Evolutionary conservation across 2,329 filamentous ascomycete species (phyloP).

Genomic region (Penicillium sp.): DNA sequence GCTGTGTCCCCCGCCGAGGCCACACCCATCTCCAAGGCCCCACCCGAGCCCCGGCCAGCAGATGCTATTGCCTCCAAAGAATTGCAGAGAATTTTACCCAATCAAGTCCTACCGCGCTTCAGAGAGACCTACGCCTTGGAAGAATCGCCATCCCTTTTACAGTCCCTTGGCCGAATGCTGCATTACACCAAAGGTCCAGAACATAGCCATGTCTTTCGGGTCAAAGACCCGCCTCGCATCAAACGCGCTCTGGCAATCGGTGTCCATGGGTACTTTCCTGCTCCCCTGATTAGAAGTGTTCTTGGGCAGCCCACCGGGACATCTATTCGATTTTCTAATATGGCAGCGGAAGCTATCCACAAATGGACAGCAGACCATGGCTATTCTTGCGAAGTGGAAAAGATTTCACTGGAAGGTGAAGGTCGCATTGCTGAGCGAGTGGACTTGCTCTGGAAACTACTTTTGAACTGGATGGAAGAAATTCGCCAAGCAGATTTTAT

Average conservation of each 20-base stretch:
- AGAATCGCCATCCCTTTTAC: conserved; percentile 62
- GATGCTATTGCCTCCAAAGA: conserved; percentile 37
- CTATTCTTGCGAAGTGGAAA: conserved; percentile 79
- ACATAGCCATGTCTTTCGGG: conserved; percentile 68
- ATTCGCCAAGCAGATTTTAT: conserved; percentile 86
- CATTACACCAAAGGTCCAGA: conserved; percentile 55
- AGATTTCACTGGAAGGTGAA: conserved; percentile 90
- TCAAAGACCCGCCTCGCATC: conserved; percentile 67
- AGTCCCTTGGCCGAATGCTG: conserved; percentile 48
- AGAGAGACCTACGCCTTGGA: conserved; percentile 46
- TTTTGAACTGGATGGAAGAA: conserved; percentile 92
- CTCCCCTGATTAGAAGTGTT: conserved; percentile 79
- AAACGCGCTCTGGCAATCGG: conserved; percentile 89
- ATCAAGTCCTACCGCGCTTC: conserved; percentile 50
- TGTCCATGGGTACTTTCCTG: conserved; percentile 90
- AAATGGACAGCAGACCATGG: conserved; percentile 75
- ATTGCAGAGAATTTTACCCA: conserved; percentile 40
- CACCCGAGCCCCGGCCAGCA: conserved; percentile 24
- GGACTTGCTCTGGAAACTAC: conserved; percentile 86
- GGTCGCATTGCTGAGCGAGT: conserved; percentile 87
- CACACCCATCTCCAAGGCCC: conserved; percentile 14
- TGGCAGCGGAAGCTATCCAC: conserved; percentile 77
- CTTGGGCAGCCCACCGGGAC: conserved; percentile 94
- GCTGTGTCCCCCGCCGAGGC: conserved; percentile 19
- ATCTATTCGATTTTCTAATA: conserved; percentile 86